Evolutionary conservation across 169 alveolate species (phyloP).

Genomic region (Eimeria necatrix): DNA sequence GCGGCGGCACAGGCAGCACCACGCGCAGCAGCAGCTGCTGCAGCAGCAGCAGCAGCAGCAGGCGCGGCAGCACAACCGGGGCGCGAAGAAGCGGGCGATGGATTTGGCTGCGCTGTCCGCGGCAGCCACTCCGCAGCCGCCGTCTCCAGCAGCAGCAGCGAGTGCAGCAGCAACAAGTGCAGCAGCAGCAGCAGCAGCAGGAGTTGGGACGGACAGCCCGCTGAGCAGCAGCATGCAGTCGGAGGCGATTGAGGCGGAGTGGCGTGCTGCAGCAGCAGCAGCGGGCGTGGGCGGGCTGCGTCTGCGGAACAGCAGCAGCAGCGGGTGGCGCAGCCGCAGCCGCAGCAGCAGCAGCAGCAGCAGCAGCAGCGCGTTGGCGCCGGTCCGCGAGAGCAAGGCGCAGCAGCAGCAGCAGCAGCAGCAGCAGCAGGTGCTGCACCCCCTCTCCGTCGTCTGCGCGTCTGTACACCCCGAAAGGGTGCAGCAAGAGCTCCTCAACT

Average conservation of each 20-base stretch:
- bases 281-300: not conserved
- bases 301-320: not conserved
- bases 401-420: no score
- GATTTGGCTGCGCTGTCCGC: no score
- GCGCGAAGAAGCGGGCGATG: no score
- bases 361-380: not conserved
- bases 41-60: constrained; percentile 12
- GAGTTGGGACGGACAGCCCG: not conserved
- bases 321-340: no score
- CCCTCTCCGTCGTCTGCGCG: constrained; percentile 12
- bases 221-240: not conserved
- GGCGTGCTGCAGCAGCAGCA: not conserved
- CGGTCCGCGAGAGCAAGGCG: not conserved
- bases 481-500: constrained; percentile 22
- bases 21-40: not conserved
- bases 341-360: no score
- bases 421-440: not conserved
- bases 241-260: no score
- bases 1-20: not conserved
- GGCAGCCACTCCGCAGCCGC: no score
- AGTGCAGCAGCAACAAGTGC: not conserved
- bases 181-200: not conserved
- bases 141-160: no score
- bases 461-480: constrained; percentile 15
- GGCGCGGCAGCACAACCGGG: not conserved